Evolutionary conservation across 2,329 filamentous ascomycete genomes (phyloP).

Genomic region (Alternaria atra): DNA sequence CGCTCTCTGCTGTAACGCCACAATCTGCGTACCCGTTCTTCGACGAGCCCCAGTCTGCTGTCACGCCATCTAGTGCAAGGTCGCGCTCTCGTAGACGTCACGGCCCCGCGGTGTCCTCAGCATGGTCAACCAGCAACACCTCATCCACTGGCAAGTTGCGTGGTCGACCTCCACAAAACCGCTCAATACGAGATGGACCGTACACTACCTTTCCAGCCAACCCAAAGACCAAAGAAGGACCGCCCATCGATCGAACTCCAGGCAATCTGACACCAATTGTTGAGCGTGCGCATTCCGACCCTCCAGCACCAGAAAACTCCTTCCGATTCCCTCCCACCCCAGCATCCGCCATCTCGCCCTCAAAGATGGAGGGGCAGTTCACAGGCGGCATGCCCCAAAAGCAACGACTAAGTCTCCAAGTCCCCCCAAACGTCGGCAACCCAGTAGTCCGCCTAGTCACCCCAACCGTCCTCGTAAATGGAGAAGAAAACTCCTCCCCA

Average conservation of each 20-base stretch:
- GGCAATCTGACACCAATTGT: constrained; percentile 55
- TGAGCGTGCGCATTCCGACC: constrained; percentile 53
- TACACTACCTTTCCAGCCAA: constrained; percentile 75
- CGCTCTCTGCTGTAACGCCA: constrained; percentile 80
- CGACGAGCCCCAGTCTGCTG: constrained; percentile 74
- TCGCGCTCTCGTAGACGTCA: constrained; percentile 70
- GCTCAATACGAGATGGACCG: constrained; percentile 70
- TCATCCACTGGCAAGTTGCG: constrained; percentile 74
- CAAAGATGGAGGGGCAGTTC: constrained; percentile 30
- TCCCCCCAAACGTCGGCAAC: constrained; percentile 68
- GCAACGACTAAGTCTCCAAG: constrained; percentile 68
- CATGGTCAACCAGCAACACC: constrained; percentile 76
- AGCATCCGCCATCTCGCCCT: constrained; percentile 48
- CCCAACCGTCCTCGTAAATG: constrained; percentile 64
- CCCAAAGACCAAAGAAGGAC: constrained; percentile 59
- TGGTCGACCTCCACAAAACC: constrained; percentile 80
- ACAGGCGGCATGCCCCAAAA: constrained; percentile 43
- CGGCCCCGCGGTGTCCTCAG: constrained; percentile 88
- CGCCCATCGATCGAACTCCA: constrained; percentile 57
- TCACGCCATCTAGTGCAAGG: constrained; percentile 67
- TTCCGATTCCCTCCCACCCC: constrained; percentile 53
- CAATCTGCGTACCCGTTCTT: constrained; percentile 61
- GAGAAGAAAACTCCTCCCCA: constrained; percentile 50
- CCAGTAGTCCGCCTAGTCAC: constrained; percentile 69
- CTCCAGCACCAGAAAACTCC: constrained; percentile 46